These are phyloP conservation scores for Cladosporium colombiae DNA, from an alignment of 2,329 filamentous ascomycete genomes.

Conservation along the genomic window DNA sequence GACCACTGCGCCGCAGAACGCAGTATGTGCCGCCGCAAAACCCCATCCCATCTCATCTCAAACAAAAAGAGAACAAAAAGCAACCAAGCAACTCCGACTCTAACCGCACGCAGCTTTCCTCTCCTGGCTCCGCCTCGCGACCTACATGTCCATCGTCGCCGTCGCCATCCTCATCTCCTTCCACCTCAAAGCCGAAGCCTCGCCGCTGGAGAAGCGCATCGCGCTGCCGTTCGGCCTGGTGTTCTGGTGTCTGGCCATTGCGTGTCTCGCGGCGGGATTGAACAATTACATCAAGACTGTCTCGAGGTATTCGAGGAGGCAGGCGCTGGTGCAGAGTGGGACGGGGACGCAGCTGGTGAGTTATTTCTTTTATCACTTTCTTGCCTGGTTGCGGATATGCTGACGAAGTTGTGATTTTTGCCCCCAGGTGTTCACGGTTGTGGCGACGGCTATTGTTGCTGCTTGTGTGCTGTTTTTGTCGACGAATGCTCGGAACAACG, in stretches of 20 bases:
- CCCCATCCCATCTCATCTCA: not conserved
- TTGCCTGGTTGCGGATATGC: not conserved
- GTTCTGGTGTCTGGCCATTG: constrained; percentile 80
- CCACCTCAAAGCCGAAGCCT: constrained; percentile 76
- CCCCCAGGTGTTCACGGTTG: constrained; percentile 59
- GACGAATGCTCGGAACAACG: constrained; percentile 36
- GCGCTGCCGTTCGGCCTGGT: constrained; percentile 81
- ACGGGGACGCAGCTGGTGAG: constrained; percentile 84
- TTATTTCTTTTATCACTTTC: constrained; percentile 13
- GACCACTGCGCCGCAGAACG: constrained; percentile 80
- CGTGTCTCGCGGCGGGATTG: constrained; percentile 75
- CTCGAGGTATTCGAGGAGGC: constrained; percentile 74
- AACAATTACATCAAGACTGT: constrained; percentile 85
- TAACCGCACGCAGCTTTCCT: constrained; percentile 61
- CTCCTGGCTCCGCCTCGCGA: constrained; percentile 82
- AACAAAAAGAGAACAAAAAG: not conserved
- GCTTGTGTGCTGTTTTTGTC: constrained; percentile 65
- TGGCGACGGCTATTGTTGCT: constrained; percentile 64
- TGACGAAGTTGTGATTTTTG: not conserved
- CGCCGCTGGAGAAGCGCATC: constrained; percentile 69
- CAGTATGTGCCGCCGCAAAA: constrained; percentile 44
- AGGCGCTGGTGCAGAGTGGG: constrained; percentile 86
- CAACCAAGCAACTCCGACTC: not conserved
- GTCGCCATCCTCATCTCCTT: constrained; percentile 92
- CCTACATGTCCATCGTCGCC: constrained; percentile 88